These are phyloP conservation scores for Claviceps humidiphila DNA, from an alignment of 2,329 filamentous ascomycete genomes.

Conservation along the genomic window DNA sequence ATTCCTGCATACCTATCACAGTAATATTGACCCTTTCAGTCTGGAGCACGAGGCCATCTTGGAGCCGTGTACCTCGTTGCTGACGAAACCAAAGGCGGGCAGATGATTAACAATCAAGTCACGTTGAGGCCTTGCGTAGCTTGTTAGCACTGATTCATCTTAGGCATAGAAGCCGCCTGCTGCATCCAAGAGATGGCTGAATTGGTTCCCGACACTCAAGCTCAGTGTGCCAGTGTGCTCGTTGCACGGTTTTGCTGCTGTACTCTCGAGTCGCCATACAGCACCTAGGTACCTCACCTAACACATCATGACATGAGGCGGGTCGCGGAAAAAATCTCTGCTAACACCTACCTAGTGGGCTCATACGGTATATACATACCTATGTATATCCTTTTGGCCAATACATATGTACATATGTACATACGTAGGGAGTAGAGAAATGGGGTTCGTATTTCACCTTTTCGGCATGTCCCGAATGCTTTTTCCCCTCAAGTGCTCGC, in stretches of 20 bases:
- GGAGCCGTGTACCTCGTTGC: not conserved
- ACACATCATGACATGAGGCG: not conserved
- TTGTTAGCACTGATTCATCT: not conserved
- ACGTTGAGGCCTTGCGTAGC: not conserved
- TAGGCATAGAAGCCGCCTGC: not conserved
- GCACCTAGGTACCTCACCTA: too few species aligned
- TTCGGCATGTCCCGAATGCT: conserved; percentile 7
- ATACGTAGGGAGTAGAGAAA: not conserved
- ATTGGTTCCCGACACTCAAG: not conserved
- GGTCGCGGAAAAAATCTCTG: not conserved
- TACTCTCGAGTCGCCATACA: not conserved
- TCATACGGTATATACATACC: too few species aligned
- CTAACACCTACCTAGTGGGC: too few species aligned
- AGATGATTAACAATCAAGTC: not conserved
- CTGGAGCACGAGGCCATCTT: not conserved
- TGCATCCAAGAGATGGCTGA: not conserved
- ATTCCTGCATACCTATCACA: not conserved
- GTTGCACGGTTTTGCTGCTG: not conserved
- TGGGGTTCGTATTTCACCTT: not conserved
- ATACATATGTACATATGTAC: too few species aligned
- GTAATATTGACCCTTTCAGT: not conserved
- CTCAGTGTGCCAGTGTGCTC: conserved; percentile 1
- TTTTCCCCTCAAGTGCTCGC: not conserved
- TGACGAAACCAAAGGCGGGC: not conserved
- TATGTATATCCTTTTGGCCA: too few species aligned